Conservation (phyloP, 2,329 filamentous ascomycete species). For the Coniella lustricola region DNA sequence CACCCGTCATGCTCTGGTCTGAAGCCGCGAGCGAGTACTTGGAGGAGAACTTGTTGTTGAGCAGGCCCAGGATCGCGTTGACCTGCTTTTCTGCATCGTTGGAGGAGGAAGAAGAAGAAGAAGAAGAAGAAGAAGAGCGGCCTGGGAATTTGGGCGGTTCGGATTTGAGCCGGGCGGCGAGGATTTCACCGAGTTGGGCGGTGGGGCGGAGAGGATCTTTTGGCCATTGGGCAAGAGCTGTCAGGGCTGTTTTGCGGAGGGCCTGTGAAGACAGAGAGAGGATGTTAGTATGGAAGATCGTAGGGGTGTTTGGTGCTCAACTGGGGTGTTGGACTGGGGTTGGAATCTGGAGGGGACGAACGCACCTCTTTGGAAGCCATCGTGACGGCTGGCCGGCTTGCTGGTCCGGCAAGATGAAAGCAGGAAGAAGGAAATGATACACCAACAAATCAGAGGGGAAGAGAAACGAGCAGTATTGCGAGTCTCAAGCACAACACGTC, state of each 20-base stretch:
- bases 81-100: constrained; percentile 42
- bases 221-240: constrained; percentile 53
- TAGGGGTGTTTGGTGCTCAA: too few relatives aligned
- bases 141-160: constrained; percentile 19
- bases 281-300: too few relatives aligned
- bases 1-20: constrained; percentile 31
- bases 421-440: too few relatives aligned
- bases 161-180: constrained; percentile 39
- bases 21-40: constrained; percentile 30
- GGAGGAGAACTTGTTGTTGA: constrained; percentile 52
- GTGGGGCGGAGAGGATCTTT: constrained; percentile 57
- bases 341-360: neutral
- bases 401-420: neutral
- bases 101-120: too few relatives aligned
- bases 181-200: constrained; percentile 52
- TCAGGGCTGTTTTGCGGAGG: constrained; percentile 30
- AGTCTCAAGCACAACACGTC: too few relatives aligned
- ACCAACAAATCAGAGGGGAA: too few relatives aligned
- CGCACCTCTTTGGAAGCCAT: constrained; percentile 14
- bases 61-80: constrained; percentile 51
- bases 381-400: neutral
- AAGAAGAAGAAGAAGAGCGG: too few relatives aligned
- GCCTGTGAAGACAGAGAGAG: neutral
- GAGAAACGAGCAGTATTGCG: too few relatives aligned
- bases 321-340: too few relatives aligned